Base-by-base conservation (phyloP, 257 asterid genomes). In the Solanum lignicaule region DNA sequence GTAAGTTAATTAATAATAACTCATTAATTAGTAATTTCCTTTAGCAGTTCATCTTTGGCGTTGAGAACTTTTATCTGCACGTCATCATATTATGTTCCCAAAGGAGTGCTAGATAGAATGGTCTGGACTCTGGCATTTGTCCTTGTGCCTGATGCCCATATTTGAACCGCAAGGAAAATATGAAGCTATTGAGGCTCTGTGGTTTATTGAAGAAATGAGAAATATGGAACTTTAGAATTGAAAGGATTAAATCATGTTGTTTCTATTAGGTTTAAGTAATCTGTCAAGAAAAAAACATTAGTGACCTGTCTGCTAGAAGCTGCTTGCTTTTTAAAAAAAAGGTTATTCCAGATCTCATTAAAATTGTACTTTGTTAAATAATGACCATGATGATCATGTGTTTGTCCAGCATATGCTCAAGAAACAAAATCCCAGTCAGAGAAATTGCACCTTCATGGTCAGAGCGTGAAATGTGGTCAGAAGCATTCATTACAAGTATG, bases 371-470 rank as follows among this genome's bases (percentile, higher is more conserved):
- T 38, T 36, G 58, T 38, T n/a, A 48, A 81, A 48, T 81, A 81
- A 46, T 81, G 69, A 81, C 39, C 7, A 18, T 90, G 73, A 55
- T 86, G 46, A 71, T 69, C 86, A 72, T 71, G 83, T 75, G 31
- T 83, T 78, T 86, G 78, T 91, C 92, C 95, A 96, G 99, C 78
- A 87, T 91, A 90, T 97, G 99, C 92, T 88, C 91, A 83, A 87
- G 91, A 88, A 87, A 72, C 36, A 95, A 95, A 81, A 94, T 97
- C 79, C 92, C 96, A 39, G 89, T 95, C 23, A 93, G 95, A 87
- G 98, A 97, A 93, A 95, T 94, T 90, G 94, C 98, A 41, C 99
- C 98, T 85, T 93, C 96, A 85, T 97, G 99, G 98, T 94, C 96
- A 75, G 87, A 92, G 83, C 95, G 91, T 55, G 93, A 94, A 33